Evolutionary conservation across 2,329 filamentous ascomycete genomes (phyloP).

Genomic region (Acrocalymma vagum): DNA sequence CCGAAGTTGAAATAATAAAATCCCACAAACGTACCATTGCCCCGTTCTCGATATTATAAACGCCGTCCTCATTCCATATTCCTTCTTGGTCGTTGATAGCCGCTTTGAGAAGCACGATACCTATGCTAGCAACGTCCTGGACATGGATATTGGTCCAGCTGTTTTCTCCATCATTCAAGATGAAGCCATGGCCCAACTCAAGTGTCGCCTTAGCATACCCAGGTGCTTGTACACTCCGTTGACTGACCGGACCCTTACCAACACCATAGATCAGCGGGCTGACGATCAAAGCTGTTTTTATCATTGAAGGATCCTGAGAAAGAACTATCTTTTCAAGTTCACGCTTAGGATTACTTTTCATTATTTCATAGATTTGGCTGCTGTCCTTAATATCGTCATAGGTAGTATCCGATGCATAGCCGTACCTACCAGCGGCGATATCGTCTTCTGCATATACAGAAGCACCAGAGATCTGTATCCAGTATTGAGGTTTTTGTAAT

Average conservation of each 20-base stretch:
- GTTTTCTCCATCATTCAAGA: conserved; percentile 63
- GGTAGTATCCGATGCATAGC: background rate
- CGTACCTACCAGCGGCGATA: conserved; percentile 6
- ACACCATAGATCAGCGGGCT: conserved; percentile 68
- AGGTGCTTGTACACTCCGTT: conserved; percentile 64
- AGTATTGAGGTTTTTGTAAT: background rate
- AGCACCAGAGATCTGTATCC: conserved; percentile 12
- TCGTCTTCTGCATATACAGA: conserved; percentile 9
- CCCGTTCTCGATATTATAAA: conserved; percentile 72
- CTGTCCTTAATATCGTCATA: conserved; percentile 10
- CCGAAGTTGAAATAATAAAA: too few species aligned
- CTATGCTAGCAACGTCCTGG: conserved; percentile 65
- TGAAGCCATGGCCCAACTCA: conserved; percentile 56
- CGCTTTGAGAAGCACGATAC: conserved; percentile 61
- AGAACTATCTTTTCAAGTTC: conserved; percentile 23
- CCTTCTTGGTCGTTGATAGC: conserved; percentile 41
- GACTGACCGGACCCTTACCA: conserved; percentile 63
- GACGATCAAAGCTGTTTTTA: conserved; percentile 59
- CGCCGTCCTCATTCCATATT: conserved; percentile 65
- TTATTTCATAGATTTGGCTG: conserved; percentile 1
- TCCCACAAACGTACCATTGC: too few species aligned
- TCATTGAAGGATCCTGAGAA: conserved; percentile 11
- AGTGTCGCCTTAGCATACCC: conserved; percentile 59
- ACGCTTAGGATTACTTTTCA: conserved; percentile 10
- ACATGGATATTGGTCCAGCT: conserved; percentile 64